Percentiles rank a stretch among this genome's conserved stretches.
phyloP scores from a whole-genome alignment of 2,329 filamentous ascomycete species.

The Aspergillus pseudoglaucus region DNA sequence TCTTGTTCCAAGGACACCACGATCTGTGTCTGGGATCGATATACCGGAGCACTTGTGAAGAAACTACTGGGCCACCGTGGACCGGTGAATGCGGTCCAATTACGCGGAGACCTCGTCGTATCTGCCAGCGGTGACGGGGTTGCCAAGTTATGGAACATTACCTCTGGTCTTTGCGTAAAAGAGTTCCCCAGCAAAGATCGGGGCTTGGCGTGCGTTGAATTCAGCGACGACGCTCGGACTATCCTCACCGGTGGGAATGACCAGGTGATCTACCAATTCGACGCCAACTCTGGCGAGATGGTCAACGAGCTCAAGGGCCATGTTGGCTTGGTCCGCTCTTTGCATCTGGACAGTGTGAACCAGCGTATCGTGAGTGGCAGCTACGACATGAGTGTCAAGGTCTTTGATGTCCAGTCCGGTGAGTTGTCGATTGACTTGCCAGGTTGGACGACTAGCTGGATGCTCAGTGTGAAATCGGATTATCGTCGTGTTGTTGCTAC shows the following conservation, averaged over 20 bases:
- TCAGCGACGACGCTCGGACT: conserved; percentile 87
- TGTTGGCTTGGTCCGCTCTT: conserved; percentile 73
- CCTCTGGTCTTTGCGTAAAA: conserved; percentile 78
- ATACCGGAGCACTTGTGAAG: conserved; percentile 67
- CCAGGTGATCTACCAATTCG: conserved; percentile 91
- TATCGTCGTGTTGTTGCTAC: conserved; percentile 92
- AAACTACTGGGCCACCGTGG: conserved; percentile 79
- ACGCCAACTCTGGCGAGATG: conserved; percentile 81
- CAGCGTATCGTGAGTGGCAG: conserved; percentile 83
- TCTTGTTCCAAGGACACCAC: conserved; percentile 94
- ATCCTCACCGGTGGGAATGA: conserved; percentile 94
- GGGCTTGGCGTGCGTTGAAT: conserved; percentile 91
- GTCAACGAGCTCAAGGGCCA: conserved; percentile 77
- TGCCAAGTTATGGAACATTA: conserved; percentile 92
- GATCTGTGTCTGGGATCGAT: conserved; percentile 90
- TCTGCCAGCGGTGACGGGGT: conserved; percentile 90
- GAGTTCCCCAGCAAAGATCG: conserved; percentile 88
- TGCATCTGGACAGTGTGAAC: conserved; percentile 84
- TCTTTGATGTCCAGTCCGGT: conserved; percentile 81
- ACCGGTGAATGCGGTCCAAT: conserved; percentile 92
- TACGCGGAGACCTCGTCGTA: conserved; percentile 86
- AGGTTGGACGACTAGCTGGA: conserved; percentile 96
- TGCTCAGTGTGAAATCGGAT: conserved; percentile 90
- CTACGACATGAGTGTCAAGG: conserved; percentile 93
- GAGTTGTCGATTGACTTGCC: conserved; percentile 74